Conservation (phyloP, 2,329 filamentous ascomycete species). For the Dactylella cylindrospora region DNA sequence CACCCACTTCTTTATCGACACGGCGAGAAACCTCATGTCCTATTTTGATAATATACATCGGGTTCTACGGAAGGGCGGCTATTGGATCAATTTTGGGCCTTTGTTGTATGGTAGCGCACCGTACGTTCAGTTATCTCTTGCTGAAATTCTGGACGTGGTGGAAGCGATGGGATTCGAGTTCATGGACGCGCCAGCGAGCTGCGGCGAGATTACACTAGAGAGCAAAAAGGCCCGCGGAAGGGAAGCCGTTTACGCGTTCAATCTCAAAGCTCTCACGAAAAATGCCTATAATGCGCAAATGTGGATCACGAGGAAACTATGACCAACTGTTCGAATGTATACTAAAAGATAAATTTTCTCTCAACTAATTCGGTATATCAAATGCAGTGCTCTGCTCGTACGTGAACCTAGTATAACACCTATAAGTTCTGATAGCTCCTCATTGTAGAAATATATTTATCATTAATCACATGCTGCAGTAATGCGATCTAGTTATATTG, state of each 20-base stretch:
- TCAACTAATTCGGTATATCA: too few species aligned
- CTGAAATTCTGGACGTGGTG: constrained; percentile 58
- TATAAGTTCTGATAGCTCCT: too few species aligned
- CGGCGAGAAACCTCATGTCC: constrained; percentile 59
- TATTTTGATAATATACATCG: constrained; percentile 61
- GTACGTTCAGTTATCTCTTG: constrained; percentile 60
- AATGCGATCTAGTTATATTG: too few species aligned
- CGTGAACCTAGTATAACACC: too few species aligned
- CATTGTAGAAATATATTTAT: too few species aligned
- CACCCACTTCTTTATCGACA: constrained; percentile 65
- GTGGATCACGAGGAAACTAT: too few species aligned
- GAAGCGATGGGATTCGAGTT: constrained; percentile 60
- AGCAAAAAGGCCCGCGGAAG: constrained; percentile 53
- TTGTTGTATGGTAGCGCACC: constrained; percentile 60
- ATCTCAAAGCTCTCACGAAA: constrained; percentile 56
- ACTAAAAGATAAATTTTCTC: too few species aligned
- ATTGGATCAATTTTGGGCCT: constrained; percentile 62
- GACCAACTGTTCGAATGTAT: too few species aligned
- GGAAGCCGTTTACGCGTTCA: constrained; percentile 59
- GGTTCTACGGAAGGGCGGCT: constrained; percentile 56
- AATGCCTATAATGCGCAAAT: constrained; percentile 60
- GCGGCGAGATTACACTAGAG: constrained; percentile 54
- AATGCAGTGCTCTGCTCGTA: too few species aligned
- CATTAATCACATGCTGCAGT: too few species aligned
- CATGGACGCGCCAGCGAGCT: constrained; percentile 52